Evolutionary conservation across 495 filamentous ascomycete genomes (phyloP).

Genomic region (Penicillium lividum): DNA sequence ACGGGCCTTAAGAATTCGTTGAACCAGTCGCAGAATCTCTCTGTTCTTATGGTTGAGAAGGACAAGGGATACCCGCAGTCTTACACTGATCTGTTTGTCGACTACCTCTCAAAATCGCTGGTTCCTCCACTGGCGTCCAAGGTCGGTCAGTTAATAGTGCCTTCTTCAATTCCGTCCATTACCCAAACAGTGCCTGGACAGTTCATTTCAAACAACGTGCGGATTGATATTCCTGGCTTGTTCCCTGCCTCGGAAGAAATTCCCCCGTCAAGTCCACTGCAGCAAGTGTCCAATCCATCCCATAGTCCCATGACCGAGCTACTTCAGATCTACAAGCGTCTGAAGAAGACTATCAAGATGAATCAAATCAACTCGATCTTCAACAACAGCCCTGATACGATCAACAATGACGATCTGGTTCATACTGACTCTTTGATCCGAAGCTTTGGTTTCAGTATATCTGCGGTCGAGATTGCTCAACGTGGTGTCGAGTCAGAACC

Average conservation of each 20-base stretch:
- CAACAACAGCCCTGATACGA: constrained; percentile 39
- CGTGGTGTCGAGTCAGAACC: constrained; percentile 78
- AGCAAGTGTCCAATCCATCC: constrained; percentile 33
- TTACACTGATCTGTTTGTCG: constrained; percentile 61
- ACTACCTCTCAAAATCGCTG: constrained; percentile 62
- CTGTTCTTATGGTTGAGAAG: constrained; percentile 41
- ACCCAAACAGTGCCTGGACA: not conserved
- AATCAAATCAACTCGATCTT: constrained; percentile 65
- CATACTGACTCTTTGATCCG: constrained; percentile 69
- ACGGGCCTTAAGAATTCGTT: constrained; percentile 33
- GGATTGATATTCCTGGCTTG: constrained; percentile 51
- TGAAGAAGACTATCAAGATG: constrained; percentile 72
- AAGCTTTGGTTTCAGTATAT: constrained; percentile 84
- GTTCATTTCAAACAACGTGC: constrained; percentile 17
- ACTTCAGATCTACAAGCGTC: constrained; percentile 73
- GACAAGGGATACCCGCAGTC: constrained; percentile 36
- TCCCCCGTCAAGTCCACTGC: constrained; percentile 34
- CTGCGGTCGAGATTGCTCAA: constrained; percentile 88
- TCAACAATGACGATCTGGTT: constrained; percentile 51
- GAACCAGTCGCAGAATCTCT: constrained; percentile 37
- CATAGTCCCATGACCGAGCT: constrained; percentile 65
- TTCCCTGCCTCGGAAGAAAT: constrained; percentile 43
- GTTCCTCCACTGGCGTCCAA: constrained; percentile 61
- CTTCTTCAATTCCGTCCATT: constrained; percentile 30
- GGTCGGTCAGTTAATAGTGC: constrained; percentile 48